Evolutionary conservation across 1,284 basidiomycete genomes (phyloP).

Genomic region (Apiotrichum domesticum): DNA sequence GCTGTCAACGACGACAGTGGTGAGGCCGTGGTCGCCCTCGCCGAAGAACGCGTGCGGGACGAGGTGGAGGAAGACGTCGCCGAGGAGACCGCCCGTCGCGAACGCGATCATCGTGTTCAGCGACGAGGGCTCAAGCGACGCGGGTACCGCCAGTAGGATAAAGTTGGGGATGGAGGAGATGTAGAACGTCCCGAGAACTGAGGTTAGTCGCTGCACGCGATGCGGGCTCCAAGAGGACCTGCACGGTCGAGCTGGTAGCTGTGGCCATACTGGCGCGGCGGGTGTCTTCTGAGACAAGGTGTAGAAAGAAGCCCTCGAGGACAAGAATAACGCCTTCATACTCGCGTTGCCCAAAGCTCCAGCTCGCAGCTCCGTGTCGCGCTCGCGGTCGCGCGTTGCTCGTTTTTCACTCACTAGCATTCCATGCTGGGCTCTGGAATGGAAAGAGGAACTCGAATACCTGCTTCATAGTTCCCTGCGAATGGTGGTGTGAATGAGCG

Average conservation of each 20-base stretch:
- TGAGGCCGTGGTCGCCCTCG: conserved; percentile 60
- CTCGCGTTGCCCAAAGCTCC: no score
- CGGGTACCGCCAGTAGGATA: conserved; percentile 81
- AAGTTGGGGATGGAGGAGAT: conserved; percentile 90
- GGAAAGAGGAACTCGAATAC: conserved; percentile 74
- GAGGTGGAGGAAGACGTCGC: conserved; percentile 82
- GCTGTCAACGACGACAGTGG: conserved; percentile 75
- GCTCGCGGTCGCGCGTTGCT: no score
- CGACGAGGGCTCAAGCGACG: conserved; percentile 70
- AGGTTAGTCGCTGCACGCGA: conserved; percentile 2
- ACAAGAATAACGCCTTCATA: no score
- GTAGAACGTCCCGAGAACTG: conserved; percentile 81
- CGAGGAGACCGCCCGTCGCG: conserved; percentile 72
- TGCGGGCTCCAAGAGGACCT: no score
- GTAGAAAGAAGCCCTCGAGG: no score
- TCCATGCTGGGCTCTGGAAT: conserved; percentile 72
- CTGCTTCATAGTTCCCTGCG: conserved; percentile 36
- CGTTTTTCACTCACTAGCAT: conserved; percentile 54
- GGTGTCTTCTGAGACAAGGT: no score
- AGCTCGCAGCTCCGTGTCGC: no score
- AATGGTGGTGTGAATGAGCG: background rate
- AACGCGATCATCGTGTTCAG: conserved; percentile 73
- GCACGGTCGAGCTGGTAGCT: no score
- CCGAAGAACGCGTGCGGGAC: conserved; percentile 85
- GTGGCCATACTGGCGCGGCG: no score